phyloP scores from a whole-genome alignment of 176 grass and related monocot species.

The Cocos nucifera region DNA sequence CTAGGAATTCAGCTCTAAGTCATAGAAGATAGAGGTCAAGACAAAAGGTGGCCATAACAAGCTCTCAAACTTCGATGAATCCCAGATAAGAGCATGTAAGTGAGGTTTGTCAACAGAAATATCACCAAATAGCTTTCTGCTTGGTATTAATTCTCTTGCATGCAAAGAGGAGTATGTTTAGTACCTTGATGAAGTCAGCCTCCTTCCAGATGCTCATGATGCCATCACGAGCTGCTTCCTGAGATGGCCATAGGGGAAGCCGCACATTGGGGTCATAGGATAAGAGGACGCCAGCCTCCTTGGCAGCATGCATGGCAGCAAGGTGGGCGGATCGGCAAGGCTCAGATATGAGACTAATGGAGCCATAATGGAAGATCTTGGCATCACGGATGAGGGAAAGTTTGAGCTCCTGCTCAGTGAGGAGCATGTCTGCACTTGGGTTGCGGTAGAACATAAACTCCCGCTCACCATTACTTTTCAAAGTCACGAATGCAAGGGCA shows the following conservation, averaged over 20 bases:
- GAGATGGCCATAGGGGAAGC: slow-evolving; percentile 74
- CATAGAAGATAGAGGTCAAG: too few relatives aligned
- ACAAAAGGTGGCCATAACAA: too few relatives aligned
- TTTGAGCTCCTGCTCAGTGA: slow-evolving; percentile 59
- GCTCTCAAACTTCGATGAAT: too few relatives aligned
- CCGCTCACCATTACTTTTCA: slow-evolving; percentile 61
- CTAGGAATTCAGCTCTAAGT: too few relatives aligned
- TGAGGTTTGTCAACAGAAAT: too few relatives aligned
- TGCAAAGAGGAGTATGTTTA: not conserved
- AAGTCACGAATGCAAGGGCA: slow-evolving; percentile 71
- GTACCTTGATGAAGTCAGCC: slow-evolving; percentile 83
- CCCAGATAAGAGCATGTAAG: too few relatives aligned
- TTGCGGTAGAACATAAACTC: slow-evolving; percentile 99
- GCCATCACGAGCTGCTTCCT: slow-evolving; percentile 37
- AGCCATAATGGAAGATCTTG: slow-evolving; percentile 89
- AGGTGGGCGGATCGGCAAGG: slow-evolving; percentile 63
- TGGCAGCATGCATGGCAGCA: slow-evolving; percentile 80
- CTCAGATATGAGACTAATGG: slow-evolving; percentile 79
- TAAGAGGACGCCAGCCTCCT: slow-evolving; percentile 55
- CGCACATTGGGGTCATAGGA: slow-evolving; percentile 89
- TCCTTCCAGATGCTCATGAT: slow-evolving; percentile 90
- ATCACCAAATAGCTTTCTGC: too few relatives aligned
- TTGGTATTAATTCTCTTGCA: too few relatives aligned
- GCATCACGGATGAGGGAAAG: slow-evolving; percentile 51
- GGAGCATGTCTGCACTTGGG: slow-evolving; percentile 81